phyloP scores from a whole-genome alignment of 768 basidiomycete genomes.

The Psilocybe cubensis region DNA sequence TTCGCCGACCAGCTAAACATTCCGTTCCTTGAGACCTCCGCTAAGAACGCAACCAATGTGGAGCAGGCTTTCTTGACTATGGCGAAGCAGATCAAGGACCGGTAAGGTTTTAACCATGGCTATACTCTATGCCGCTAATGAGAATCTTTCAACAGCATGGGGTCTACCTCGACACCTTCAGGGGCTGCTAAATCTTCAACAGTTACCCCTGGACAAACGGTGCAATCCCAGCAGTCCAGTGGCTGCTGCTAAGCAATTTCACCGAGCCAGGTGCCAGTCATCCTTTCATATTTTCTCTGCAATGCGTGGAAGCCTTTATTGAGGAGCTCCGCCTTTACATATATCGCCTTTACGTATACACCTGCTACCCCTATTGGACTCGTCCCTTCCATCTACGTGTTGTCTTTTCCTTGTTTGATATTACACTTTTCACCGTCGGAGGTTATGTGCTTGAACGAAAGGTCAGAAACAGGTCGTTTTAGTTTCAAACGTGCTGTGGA shows the following conservation, averaged over 20 bases:
- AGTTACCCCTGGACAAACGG: slow-evolving; percentile 83
- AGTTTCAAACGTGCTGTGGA: slow-evolving; percentile 3
- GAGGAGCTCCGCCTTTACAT: slow-evolving; percentile 28
- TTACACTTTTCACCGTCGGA: slow-evolving; percentile 18
- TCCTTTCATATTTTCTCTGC: slow-evolving; percentile 14
- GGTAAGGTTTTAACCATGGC: slow-evolving; percentile 45
- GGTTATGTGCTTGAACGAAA: slow-evolving; percentile 6
- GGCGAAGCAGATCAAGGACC: slow-evolving; percentile 95
- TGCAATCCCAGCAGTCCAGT: slow-evolving; percentile 72
- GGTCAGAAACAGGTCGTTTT: slow-evolving; percentile 1
- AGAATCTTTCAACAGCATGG: slow-evolving; percentile 65
- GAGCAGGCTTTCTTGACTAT: slow-evolving; percentile 99
- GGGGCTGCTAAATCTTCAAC: slow-evolving; percentile 82
- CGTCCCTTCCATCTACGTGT: slow-evolving; percentile 24
- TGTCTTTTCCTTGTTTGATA: slow-evolving; percentile 23
- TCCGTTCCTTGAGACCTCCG: slow-evolving; percentile 98
- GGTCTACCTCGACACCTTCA: slow-evolving; percentile 74
- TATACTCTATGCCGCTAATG: neutral
- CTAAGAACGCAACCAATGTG: slow-evolving; percentile 98
- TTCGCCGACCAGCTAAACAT: slow-evolving; percentile 94
- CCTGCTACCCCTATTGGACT: slow-evolving; percentile 36
- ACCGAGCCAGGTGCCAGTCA: neutral
- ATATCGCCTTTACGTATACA: slow-evolving; percentile 41
- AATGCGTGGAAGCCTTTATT: slow-evolving; percentile 8
- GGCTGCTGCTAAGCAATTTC: slow-evolving; percentile 73